Conservation (phyloP, 331 rosid genomes). For the Arachis monticola region DNA sequence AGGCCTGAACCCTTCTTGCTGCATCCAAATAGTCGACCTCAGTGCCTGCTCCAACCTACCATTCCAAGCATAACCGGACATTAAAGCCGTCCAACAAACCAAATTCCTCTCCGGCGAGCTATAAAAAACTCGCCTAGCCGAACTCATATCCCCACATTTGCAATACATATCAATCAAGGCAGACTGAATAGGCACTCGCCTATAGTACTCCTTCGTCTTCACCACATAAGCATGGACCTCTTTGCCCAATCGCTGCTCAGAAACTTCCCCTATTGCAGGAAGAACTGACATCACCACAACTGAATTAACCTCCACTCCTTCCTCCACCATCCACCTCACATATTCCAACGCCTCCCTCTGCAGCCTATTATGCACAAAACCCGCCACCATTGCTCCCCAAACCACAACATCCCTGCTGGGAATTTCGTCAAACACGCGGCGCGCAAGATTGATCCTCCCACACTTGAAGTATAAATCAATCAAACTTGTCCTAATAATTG, state of each 20-base stretch:
- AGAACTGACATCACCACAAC: slow-evolving; percentile 66
- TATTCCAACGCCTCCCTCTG: slow-evolving; percentile 66
- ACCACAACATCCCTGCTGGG: slow-evolving; percentile 62
- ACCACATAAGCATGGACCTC: slow-evolving; percentile 81
- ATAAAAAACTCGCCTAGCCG: slow-evolving; percentile 71
- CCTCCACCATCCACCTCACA: slow-evolving; percentile 59
- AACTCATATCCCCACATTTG: slow-evolving; percentile 76
- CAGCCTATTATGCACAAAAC: slow-evolving; percentile 65
- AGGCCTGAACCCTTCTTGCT: slow-evolving; percentile 88
- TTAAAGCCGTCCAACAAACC: slow-evolving; percentile 85
- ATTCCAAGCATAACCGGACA: slow-evolving; percentile 75
- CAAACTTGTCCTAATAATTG: slow-evolving; percentile 59
- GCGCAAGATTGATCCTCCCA: slow-evolving; percentile 68
- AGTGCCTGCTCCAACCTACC: slow-evolving; percentile 83
- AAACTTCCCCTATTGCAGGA: slow-evolving; percentile 68
- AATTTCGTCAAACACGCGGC: slow-evolving; percentile 63
- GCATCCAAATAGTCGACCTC: slow-evolving; percentile 84
- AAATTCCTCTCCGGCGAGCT: slow-evolving; percentile 68
- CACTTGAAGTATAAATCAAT: slow-evolving; percentile 75
- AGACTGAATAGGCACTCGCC: slow-evolving; percentile 65
- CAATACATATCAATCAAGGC: slow-evolving; percentile 89
- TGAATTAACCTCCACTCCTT: slow-evolving; percentile 55
- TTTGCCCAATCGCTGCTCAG: slow-evolving; percentile 56
- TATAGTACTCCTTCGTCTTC: slow-evolving; percentile 61
- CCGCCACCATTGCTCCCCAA: slow-evolving; percentile 73